Base-by-base conservation (phyloP, 352 stramenopile species). In the Phytophthora pini region DNA sequence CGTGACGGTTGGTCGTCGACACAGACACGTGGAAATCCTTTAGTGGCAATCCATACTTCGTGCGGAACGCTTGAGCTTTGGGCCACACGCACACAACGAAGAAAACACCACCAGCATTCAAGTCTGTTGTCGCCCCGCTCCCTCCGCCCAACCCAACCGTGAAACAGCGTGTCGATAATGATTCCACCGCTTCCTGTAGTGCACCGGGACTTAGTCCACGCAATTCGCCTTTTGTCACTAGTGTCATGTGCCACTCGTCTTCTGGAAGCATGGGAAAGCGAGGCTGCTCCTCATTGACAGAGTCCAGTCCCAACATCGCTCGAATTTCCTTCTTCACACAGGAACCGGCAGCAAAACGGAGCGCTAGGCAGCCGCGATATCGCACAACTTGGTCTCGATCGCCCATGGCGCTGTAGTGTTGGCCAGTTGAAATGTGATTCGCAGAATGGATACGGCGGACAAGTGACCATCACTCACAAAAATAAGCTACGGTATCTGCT, bases 11-110 rank as follows among this genome's bases (percentile, higher is more conserved):
- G 29, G 44, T 13, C 26, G 57, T 54, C 8, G 82, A 83, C 11
- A 88, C 44, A 0, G 82, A 77, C 39, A 90, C 54, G 49, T 90
- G 82, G 51, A 87, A 90, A 32, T 79, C 66, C 45, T 88, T 79
- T 34, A 69, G 49, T 7, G 75, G 63, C 0, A 88, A 71, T 6
- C 71, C 65, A 27, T 78, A 61, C 27, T 77, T 75, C 56, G 60
- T 44, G 5, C 82, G 76, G 46, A 83, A 88, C 2, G 53, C 53
- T 27, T 88, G 79, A 0, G 74, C 77, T 54, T 79, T 74, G 3
- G 77, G 79, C 82, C 82, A 90, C 41, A 86, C 70, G 40, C 79
- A 90, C 17, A 90, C 79, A 11, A 86, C 58, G 29, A 88, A 90
- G 62, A 70, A 78, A 11, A 88, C 69, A 40, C 65, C 57, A 38